These are phyloP conservation scores for Parsonsia alboflavescens DNA, from an alignment of 257 asterid species.

Conservation along the genomic window DNA sequence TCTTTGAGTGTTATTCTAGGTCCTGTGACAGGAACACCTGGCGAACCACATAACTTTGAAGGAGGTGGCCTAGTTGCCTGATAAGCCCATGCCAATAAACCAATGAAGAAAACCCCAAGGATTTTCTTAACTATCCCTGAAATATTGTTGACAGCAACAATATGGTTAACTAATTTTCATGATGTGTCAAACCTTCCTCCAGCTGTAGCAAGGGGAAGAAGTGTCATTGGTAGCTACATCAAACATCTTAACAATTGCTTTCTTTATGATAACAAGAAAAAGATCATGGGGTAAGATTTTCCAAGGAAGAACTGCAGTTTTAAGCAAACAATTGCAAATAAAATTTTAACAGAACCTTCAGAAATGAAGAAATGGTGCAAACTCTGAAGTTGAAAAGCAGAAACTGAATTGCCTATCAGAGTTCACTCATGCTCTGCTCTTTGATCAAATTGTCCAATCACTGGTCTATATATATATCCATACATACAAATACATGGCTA, in stretches of 20 bases:
- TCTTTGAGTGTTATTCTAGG: slow-evolving; percentile 73
- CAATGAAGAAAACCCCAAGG: slow-evolving; percentile 45
- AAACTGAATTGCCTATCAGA: background rate
- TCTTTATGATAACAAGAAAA: background rate
- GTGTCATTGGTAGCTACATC: background rate
- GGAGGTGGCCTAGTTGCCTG: slow-evolving; percentile 69
- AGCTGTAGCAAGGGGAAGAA: background rate
- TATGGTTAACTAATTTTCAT: background rate
- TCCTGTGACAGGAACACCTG: slow-evolving; percentile 63
- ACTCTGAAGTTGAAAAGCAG: background rate
- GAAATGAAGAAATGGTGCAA: background rate
- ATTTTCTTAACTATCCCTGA: slow-evolving; percentile 66
- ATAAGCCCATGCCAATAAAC: slow-evolving; percentile 68
- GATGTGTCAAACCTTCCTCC: background rate
- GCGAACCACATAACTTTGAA: slow-evolving; percentile 56
- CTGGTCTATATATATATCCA: too few species aligned
- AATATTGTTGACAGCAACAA: slow-evolving; percentile 15
- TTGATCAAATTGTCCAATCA: background rate
- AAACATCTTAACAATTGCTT: background rate
- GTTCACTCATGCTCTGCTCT: background rate
- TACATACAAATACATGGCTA: background rate
- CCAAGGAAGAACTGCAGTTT: background rate
- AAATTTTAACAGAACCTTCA: background rate
- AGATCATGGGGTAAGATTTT: background rate
- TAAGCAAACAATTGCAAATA: background rate